These are phyloP conservation scores for Massariosphaeria phaeospora DNA, from an alignment of 495 filamentous ascomycete genomes.

Conservation along the genomic window DNA sequence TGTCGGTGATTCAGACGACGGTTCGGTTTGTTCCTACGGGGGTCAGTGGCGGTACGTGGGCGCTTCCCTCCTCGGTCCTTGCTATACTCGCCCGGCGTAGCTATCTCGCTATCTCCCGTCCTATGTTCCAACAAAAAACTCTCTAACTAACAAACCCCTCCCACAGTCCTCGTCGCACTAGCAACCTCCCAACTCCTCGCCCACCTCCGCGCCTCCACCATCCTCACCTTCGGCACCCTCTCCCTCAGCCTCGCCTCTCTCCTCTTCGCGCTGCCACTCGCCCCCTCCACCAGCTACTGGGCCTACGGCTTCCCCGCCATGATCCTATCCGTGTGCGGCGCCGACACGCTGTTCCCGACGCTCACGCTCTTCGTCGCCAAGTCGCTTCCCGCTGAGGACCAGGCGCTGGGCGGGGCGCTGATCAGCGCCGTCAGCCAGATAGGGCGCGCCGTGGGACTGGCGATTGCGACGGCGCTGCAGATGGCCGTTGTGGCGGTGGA, in stretches of 20 bases:
- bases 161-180: constrained; percentile 42
- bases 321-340: constrained; percentile 53
- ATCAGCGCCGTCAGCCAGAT: constrained; percentile 57
- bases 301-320: constrained; percentile 57
- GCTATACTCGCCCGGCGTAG: too few relatives aligned
- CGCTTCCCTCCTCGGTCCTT: neutral
- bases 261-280: constrained; percentile 56
- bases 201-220: constrained; percentile 48
- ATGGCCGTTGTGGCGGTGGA: constrained; percentile 44
- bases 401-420: constrained; percentile 56
- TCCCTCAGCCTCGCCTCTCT: constrained; percentile 48
- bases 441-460: constrained; percentile 54
- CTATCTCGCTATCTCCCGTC: too few relatives aligned
- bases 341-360: constrained; percentile 55
- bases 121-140: too few relatives aligned
- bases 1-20: constrained; percentile 52
- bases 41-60: constrained; percentile 43
- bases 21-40: constrained; percentile 59
- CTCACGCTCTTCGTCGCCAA: constrained; percentile 57
- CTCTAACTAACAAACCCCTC: neutral
- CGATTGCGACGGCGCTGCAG: constrained; percentile 55
- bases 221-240: constrained; percentile 52
- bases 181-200: constrained; percentile 53
- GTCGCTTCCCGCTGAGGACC: constrained; percentile 54
- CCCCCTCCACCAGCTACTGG: constrained; percentile 52